A percentile compares a stretch with the other conserved stretches of the same genome.
phyloP scores from a whole-genome alignment of 2,329 filamentous ascomycete species.

The Aspergillus terreus region DNA sequence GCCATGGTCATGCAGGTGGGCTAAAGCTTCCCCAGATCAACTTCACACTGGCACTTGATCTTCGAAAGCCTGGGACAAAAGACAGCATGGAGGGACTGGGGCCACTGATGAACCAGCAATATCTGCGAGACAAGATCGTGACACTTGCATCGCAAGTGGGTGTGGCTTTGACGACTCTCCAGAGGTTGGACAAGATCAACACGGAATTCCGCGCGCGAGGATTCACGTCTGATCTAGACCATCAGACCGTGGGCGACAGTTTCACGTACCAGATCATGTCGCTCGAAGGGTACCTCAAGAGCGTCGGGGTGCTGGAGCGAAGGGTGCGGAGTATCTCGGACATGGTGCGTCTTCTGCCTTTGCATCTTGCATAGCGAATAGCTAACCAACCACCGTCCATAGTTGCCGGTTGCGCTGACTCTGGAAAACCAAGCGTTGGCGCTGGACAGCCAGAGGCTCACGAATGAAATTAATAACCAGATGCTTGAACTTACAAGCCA shows the following conservation, averaged over 20 bases:
- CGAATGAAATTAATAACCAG: conserved; percentile 11
- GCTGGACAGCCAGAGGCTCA: conserved; percentile 9
- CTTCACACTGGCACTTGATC: conserved; percentile 11
- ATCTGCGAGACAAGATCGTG: conserved; percentile 8
- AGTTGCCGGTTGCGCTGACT: conserved; percentile 14
- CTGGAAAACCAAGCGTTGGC: conserved; percentile 12
- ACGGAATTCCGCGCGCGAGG: conserved; percentile 1
- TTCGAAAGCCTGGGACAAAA: not conserved
- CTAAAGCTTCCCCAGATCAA: conserved; percentile 7
- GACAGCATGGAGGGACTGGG: not conserved
- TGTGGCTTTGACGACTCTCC: conserved; percentile 7
- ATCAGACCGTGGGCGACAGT: conserved; percentile 1
- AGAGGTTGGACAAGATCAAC: conserved; percentile 9
- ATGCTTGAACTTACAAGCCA: conserved; percentile 15
- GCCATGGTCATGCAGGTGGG: not conserved
- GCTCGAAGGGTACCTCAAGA: conserved; percentile 12
- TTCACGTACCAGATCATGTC: conserved; percentile 7
- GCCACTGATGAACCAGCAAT: conserved; percentile 9
- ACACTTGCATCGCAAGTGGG: conserved; percentile 6
- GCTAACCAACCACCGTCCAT: not conserved
- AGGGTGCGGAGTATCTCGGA: conserved; percentile 15
- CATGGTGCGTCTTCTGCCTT: conserved; percentile 7
- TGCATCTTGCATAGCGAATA: not conserved
- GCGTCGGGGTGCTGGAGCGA: conserved; percentile 12
- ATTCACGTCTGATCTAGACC: not conserved